These are phyloP conservation scores for Selenicereus undatus DNA, from an alignment of 148 eudicot genomes.

Conservation along the genomic window DNA sequence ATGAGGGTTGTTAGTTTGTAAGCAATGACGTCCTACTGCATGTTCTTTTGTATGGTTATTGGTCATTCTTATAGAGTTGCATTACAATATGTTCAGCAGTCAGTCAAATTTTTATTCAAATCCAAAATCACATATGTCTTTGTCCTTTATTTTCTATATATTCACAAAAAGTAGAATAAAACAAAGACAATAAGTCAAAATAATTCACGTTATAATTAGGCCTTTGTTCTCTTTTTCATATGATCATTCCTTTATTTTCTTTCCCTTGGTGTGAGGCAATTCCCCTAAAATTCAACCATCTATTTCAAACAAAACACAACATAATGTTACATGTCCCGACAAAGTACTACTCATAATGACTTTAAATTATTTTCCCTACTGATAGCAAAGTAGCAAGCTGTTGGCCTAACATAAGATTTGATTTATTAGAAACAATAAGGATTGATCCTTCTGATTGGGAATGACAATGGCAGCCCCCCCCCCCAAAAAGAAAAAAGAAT, in stretches of 20 bases:
- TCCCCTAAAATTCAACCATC: not conserved
- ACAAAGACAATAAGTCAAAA: not conserved
- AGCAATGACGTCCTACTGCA: too few species aligned
- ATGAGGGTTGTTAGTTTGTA: too few species aligned
- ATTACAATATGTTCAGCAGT: too few species aligned
- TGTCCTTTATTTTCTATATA: too few species aligned
- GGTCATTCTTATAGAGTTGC: too few species aligned
- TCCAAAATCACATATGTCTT: too few species aligned
- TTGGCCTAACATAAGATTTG: conserved; percentile 13
- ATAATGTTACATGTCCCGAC: conserved; percentile 14
- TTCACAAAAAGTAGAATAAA: not conserved
- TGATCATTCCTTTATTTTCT: not conserved
- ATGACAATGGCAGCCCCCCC: not conserved
- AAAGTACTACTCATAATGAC: conserved; percentile 21
- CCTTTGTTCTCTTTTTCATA: not conserved
- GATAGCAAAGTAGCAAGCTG: not conserved
- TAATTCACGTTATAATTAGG: not conserved
- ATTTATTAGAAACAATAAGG: not conserved
- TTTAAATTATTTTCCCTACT: not conserved
- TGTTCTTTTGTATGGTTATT: too few species aligned
- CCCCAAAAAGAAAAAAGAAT: not conserved
- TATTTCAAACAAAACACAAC: conserved; percentile 15
- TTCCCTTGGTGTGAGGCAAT: not conserved
- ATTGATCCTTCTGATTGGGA: not conserved
- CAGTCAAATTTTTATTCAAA: too few species aligned